phyloP scores from a whole-genome alignment of 306 rosid species.

The Carpinus viminea region DNA sequence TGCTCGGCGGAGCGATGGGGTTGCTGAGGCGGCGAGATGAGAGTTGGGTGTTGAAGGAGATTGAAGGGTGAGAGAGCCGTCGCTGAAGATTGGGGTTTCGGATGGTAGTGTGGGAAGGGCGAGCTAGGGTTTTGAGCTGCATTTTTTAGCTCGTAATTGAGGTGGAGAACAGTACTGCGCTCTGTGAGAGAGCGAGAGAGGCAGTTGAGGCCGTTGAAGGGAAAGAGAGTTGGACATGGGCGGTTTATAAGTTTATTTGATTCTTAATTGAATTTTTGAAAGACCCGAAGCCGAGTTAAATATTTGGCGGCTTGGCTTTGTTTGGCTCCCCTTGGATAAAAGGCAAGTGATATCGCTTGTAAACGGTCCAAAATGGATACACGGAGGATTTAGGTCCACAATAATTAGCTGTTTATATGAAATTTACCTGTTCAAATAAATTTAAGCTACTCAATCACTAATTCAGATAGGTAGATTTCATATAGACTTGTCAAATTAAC shows the following conservation, averaged over 20 bases:
- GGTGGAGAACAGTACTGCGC: neutral
- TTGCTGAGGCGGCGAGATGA: neutral
- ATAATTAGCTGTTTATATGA: too few relatives aligned
- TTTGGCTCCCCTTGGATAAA: neutral
- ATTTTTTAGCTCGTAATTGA: constrained; percentile 3
- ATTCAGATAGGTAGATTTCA: too few relatives aligned
- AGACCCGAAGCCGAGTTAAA: neutral
- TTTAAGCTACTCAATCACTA: too few relatives aligned
- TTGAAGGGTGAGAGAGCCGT: constrained; percentile 5
- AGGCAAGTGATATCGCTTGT: too few relatives aligned
- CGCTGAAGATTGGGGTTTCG: constrained; percentile 3
- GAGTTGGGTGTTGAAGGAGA: neutral
- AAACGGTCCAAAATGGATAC: too few relatives aligned
- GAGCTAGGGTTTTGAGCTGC: constrained; percentile 31
- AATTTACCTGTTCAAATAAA: too few relatives aligned
- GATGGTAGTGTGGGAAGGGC: constrained; percentile 13
- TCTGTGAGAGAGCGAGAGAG: neutral
- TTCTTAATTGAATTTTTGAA: neutral
- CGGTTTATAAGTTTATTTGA: neutral
- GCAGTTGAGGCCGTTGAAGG: neutral
- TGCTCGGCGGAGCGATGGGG: constrained; percentile 2
- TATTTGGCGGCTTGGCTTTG: neutral
- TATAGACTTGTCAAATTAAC: too few relatives aligned
- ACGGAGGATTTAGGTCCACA: too few relatives aligned
- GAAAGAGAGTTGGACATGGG: neutral